Evolutionary conservation across 129 eudicot genomes (phyloP).

Genomic region (Arctium minus): DNA sequence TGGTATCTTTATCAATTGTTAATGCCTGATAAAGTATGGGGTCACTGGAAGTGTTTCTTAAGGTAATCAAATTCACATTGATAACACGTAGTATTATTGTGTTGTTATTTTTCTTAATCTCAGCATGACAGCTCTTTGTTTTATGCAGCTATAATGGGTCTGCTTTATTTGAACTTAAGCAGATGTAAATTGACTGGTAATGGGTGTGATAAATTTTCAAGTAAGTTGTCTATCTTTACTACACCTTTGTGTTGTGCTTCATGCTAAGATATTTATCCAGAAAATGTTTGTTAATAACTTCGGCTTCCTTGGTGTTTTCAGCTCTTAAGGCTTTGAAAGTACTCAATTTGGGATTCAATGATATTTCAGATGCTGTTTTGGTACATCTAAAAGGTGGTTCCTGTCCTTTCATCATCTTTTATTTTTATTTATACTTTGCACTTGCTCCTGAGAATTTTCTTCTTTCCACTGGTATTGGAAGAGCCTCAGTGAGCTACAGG

Average conservation of each 20-base stretch:
- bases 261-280: conserved; percentile 32
- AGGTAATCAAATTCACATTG: neutral
- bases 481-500: neutral
- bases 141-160: conserved; percentile 45
- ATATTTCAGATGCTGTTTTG: too few species aligned
- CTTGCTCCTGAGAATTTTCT: neutral
- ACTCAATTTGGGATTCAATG: too few species aligned
- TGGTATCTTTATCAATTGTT: too few species aligned
- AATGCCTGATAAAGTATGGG: too few species aligned
- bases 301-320: too few species aligned
- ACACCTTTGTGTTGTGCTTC: conserved; percentile 26
- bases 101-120: neutral
- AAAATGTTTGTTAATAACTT: conserved; percentile 40
- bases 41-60: too few species aligned
- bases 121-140: neutral
- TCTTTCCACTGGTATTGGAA: neutral
- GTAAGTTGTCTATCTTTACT: neutral
- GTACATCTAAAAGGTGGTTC: too few species aligned
- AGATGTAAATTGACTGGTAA: conserved; percentile 26
- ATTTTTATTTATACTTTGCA: too few species aligned
- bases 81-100: too few species aligned
- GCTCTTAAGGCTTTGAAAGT: too few species aligned
- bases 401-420: too few species aligned
- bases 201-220: conserved; percentile 11
- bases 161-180: conserved; percentile 56